Conservation (phyloP, 495 filamentous ascomycete species). For the Aspergillus cavernicola region DNA sequence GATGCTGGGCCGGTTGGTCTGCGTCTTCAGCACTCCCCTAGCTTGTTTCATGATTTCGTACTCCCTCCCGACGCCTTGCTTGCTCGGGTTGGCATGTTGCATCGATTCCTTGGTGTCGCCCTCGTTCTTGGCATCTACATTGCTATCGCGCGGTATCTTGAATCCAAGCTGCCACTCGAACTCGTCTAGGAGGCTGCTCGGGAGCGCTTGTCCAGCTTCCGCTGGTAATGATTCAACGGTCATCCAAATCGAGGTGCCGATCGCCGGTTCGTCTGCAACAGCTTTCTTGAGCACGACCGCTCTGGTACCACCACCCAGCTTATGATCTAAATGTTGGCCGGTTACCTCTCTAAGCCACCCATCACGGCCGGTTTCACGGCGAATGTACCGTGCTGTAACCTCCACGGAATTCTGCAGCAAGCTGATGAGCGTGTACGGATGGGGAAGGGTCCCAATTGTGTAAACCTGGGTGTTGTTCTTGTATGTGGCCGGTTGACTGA, state of each 20-base stretch:
- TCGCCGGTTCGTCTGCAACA: slow-evolving; percentile 61
- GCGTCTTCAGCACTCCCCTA: slow-evolving; percentile 46
- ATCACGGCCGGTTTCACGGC: slow-evolving; percentile 73
- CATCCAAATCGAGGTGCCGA: slow-evolving; percentile 69
- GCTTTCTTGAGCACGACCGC: slow-evolving; percentile 76
- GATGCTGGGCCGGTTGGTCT: slow-evolving; percentile 35
- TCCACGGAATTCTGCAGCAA: slow-evolving; percentile 52
- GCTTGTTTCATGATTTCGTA: slow-evolving; percentile 60
- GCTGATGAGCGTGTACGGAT: slow-evolving; percentile 77
- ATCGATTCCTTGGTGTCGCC: slow-evolving; percentile 42
- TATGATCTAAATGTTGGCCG: slow-evolving; percentile 59
- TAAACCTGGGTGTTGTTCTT: slow-evolving; percentile 62
- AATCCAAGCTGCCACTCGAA: slow-evolving; percentile 92
- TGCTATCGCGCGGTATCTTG: slow-evolving; percentile 56
- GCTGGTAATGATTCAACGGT: slow-evolving; percentile 62
- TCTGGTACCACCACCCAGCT: slow-evolving; percentile 57
- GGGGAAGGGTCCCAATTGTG: slow-evolving; percentile 82
- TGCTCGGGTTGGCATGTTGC: slow-evolving; percentile 40
- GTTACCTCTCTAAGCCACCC: slow-evolving; percentile 73
- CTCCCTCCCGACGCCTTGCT: slow-evolving; percentile 50
- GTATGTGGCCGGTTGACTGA: slow-evolving; percentile 56
- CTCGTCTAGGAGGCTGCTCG: slow-evolving; percentile 49
- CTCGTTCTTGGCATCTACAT: slow-evolving; percentile 50
- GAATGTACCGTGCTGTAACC: slow-evolving; percentile 63
- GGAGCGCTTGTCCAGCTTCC: slow-evolving; percentile 38